These are phyloP conservation scores for Colletotrichum lupini DNA, from an alignment of 2,329 filamentous ascomycete species.

Conservation along the genomic window DNA sequence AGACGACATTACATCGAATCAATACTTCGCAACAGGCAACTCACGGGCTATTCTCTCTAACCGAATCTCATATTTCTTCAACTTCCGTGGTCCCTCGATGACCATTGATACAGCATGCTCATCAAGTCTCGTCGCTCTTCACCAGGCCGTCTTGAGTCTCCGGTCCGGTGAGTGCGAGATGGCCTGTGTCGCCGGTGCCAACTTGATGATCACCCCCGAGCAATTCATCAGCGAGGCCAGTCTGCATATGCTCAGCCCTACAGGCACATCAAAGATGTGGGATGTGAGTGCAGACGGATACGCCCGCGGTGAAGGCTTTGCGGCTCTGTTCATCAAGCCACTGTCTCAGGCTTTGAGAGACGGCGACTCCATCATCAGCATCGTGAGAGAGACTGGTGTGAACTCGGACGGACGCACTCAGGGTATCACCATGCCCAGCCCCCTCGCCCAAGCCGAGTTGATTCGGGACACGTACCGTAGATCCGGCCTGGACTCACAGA, in stretches of 20 bases:
- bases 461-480: conserved; percentile 51
- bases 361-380: conserved; percentile 46
- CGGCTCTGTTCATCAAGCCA: conserved; percentile 54
- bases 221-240: conserved; percentile 38
- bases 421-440: conserved; percentile 52
- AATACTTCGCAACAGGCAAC: conserved; percentile 47
- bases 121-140: conserved; percentile 54
- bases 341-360: conserved; percentile 54
- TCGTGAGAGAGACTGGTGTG: conserved; percentile 50
- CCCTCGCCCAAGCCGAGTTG: conserved; percentile 49
- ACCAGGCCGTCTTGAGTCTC: conserved; percentile 52
- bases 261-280: conserved; percentile 48
- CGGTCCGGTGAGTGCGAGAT: conserved; percentile 44
- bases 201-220: conserved; percentile 38
- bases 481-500: conserved; percentile 48
- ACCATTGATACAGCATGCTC: conserved; percentile 60
- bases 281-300: conserved; percentile 59
- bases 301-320: conserved; percentile 58
- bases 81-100: conserved; percentile 52
- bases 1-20: conserved; percentile 41
- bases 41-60: conserved; percentile 50
- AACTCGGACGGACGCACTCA: conserved; percentile 54
- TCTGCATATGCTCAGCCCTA: conserved; percentile 41
- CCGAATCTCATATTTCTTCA: conserved; percentile 54
- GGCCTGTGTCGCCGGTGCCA: conserved; percentile 46